Conservation (phyloP, 106 monocot species). For the Posidonia australis region DNA sequence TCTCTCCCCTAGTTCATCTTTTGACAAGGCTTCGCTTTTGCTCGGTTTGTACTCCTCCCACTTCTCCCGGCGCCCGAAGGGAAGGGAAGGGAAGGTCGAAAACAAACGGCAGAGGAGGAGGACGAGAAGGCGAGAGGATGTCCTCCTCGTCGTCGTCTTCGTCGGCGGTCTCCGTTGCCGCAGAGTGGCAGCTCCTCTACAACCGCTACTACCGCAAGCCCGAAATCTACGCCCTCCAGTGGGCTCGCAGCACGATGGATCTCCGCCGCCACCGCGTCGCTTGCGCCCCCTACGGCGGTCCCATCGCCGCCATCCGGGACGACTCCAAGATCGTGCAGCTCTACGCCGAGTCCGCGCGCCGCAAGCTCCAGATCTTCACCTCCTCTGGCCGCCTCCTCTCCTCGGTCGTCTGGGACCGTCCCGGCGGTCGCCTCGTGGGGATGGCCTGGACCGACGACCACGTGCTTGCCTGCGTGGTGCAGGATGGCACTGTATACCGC, state of each 20-base stretch:
- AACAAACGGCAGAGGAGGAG: no score
- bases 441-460: slow-evolving; percentile 73
- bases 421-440: slow-evolving; percentile 72
- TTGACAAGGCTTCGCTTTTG: no score
- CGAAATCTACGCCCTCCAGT: slow-evolving; percentile 56
- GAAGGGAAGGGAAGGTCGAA: no score
- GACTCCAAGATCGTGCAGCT: slow-evolving; percentile 98
- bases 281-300: slow-evolving; percentile 85
- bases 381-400: slow-evolving; percentile 59
- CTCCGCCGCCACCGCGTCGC: slow-evolving; percentile 82
- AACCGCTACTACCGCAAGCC: slow-evolving; percentile 88
- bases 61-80: no score
- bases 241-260: slow-evolving; percentile 50
- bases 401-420: slow-evolving; percentile 66
- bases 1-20: no score
- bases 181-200: slow-evolving; percentile 93
- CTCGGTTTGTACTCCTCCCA: no score
- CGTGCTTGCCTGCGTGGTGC: slow-evolving; percentile 45
- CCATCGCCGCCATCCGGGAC: slow-evolving; percentile 89
- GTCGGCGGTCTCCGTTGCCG: slow-evolving; percentile 75
- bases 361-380: slow-evolving; percentile 69
- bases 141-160: slow-evolving; percentile 5
- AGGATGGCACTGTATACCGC: slow-evolving; percentile 70
- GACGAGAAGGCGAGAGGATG: no score
- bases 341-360: slow-evolving; percentile 78